These are phyloP conservation scores for Fennellomyces sp. DNA, from an alignment of 371 early-diverging fungal genomes.

Conservation along the genomic window DNA sequence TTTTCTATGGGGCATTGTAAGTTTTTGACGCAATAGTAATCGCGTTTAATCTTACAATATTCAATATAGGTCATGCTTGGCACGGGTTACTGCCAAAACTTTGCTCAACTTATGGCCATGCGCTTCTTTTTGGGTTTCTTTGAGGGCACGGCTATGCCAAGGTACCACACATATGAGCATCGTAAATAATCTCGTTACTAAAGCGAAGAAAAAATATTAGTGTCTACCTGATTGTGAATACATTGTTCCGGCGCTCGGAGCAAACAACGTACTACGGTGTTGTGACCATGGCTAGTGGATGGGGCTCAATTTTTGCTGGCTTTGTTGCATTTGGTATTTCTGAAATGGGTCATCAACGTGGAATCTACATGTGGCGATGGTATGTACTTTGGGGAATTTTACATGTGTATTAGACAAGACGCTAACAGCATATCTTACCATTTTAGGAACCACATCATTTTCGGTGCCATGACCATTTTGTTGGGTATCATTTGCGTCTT, in stretches of 20 bases:
- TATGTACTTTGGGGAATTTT: no score
- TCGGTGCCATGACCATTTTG: conserved; percentile 16
- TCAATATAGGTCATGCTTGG: conserved; percentile 16
- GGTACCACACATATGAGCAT: no score
- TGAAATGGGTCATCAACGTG: conserved; percentile 9
- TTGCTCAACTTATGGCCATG: conserved; percentile 26
- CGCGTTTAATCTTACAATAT: no score
- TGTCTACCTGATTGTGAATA: conserved; percentile 26
- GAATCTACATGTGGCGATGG: conserved; percentile 21
- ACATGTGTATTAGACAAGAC: no score
- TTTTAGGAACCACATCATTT: conserved; percentile 21
- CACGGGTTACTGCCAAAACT: conserved; percentile 24
- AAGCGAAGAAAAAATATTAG: no score
- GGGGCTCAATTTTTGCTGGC: conserved; percentile 27
- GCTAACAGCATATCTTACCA: no score
- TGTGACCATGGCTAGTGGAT: conserved; percentile 20
- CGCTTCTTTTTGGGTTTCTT: conserved; percentile 29
- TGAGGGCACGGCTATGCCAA: conserved; percentile 27
- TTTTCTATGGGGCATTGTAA: conserved; percentile 11
- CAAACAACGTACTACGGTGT: conserved; percentile 19
- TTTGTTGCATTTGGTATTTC: conserved; percentile 13
- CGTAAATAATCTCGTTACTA: no score
- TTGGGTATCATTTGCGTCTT: conserved; percentile 20
- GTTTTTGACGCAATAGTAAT: no score
- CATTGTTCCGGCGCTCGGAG: conserved; percentile 9